Base-by-base conservation (phyloP, 768 basidiomycete species). In the Agaricus bisporus region DNA sequence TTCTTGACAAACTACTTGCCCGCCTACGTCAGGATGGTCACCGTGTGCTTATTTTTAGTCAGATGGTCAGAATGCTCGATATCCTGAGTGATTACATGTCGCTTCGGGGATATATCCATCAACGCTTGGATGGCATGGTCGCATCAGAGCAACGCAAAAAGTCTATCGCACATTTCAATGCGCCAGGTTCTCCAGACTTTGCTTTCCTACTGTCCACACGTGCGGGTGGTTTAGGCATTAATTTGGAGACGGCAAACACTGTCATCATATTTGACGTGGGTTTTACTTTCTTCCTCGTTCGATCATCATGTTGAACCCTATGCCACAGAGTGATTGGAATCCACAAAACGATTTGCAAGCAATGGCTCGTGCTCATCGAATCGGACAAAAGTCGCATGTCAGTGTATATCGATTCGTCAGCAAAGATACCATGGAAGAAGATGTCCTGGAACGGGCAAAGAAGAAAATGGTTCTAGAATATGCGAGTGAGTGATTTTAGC, bases 401-500 rank as follows among this genome's bases (percentile, higher is more conserved):
- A 98, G 86, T 65, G 97, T 99, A 45, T 98, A 98, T 69, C 88
- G 95, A 25, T 94, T 98, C 66, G 93, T 99, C 63, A 95, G 92
- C 65, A 98, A 98, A 72, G 97, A 98, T 64, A 98, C 95, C 17
- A 97, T 98, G 85, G 97, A 98, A 70, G 97, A 98, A 72, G 97
- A 98, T 64, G 89, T 98, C 17, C 80, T 99, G 43, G 95, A 99
- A 72, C 81, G 95, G 48, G 97, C 97, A 10, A 95, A 95, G 80
- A 91, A 93, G 76, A 98, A 99, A 76, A 98, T 98, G 97, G 93
- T 98, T 41, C 76, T 99, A 58, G 97, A 99, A 69, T 97, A 98
- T 75, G 97, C 97, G 41, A 98, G 95, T 98, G 70, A 66, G 94
- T 88, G 48, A 55, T 49, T 47, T 39, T 41, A 45, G 38, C 39